Evolutionary conservation across 257 asterid species (phyloP), one percentile per base, ranked within the genome.

Genomic region (Solanum pennellii): DNA sequence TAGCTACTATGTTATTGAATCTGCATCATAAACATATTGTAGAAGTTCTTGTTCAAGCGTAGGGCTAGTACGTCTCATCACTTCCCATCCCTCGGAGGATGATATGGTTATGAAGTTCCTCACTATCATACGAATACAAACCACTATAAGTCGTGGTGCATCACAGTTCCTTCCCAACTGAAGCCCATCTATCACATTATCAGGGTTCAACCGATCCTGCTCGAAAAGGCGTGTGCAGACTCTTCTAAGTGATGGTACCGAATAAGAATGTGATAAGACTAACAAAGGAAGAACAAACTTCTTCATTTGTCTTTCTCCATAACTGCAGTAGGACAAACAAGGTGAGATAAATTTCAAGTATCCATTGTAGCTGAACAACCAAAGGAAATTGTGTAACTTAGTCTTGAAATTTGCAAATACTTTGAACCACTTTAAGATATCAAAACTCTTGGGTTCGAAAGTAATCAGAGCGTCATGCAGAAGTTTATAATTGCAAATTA

Each of bases 31-130:
- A 39, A 93, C 92, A 5, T 87, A 92, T 88, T 93, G 97, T 76
- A 96, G 33, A 23, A 96, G 93, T 90, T 96, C 97, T 86, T 93
- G 98, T 52, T 96, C 99, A 35, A 95, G 98, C 42, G 87, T 83
- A 13, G 96, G 99, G 89, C 94, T 89, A 37, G 93, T 87, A 59
- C 89, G 91, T 74, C 87, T 93, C 99, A 95, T 96, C 79, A 92
- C 97, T 86, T 95, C 94, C 99, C 99, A 96, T 13, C 94, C 99
- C 87, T 96, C 98, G 7, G 99, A 93, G 27, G 83, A 82, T 20
- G 97, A 92, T 87, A 95, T 87, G 86, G 87, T 86, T 90, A 93
- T 96, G 92, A 94, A 93, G 92, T 96, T 94, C 88, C 86, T 90
- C 87, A 93, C 83, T 16, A 93, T 87, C 94, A 92, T 87, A 68